Evolutionary conservation across 2,329 filamentous ascomycete species (phyloP), one percentile per base, ranked within the genome.

Genomic region (Arthrobotrys pseudoclavata): DNA sequence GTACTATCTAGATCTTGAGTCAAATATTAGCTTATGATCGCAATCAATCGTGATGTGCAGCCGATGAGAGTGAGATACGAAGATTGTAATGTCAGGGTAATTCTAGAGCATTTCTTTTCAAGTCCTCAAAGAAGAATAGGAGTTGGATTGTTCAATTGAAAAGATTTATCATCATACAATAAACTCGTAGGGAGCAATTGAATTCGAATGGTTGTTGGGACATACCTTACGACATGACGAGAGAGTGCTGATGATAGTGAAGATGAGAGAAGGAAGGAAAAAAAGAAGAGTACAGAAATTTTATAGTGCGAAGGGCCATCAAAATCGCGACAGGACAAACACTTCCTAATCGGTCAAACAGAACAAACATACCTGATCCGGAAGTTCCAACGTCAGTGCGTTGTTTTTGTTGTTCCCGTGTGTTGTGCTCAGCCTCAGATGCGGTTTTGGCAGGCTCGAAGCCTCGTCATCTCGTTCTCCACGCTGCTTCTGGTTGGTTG

Each of bases 131-230:
- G 69, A 57, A 61, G 55, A 76, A 82, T 85, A 84, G 83, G 84
- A 84, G 84, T 85, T 85, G 84, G 83, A 85, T 84, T 84, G 83
- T 84, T 84, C 84, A 82, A 60, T 81, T 81, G 82, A 80, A 81
- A 82, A 79, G 79, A 66, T 52, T 57, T 83, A 81, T 85, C 84
- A 84, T 85, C 83, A 84, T 70, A 47, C 18, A 57, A 69, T 40
- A 62, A 22, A n/a, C 7, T 20, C 22, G 37, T 52, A 63, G n/a
- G 24, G 70, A 61, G 34, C 15, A 55, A 57, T 61, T 42, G 40
- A 26, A 50, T 47, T 42, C 10, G 22, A 26, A 15, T 26, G 64
- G 61, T 15, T 42, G 48, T 29, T 67, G 6, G 9, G 15, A 60
- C 60, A 31, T 68, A 75, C 52, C 40, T 29, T 69, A 45, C 20